phyloP scores from a whole-genome alignment of 2,329 filamentous ascomycete species.

The Calonectria henricotiae region DNA sequence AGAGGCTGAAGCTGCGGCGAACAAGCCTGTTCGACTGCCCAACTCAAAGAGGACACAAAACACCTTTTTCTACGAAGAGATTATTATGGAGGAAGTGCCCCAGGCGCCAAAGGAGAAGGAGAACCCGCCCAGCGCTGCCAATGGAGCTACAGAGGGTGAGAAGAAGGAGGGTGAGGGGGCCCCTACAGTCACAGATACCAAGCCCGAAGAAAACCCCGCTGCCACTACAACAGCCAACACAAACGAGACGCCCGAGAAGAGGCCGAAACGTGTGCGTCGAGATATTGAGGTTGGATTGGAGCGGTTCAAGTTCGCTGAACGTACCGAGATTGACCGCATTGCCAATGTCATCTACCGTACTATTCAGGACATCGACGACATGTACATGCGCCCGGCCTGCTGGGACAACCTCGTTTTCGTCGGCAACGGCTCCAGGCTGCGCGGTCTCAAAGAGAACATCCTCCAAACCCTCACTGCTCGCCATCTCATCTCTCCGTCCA shows the following conservation, averaged over 20 bases:
- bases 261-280: constrained; percentile 73
- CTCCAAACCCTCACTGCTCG: constrained; percentile 84
- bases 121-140: constrained; percentile 38
- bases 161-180: constrained; percentile 38
- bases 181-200: constrained; percentile 48
- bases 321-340: constrained; percentile 85
- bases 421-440: constrained; percentile 83
- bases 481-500: constrained; percentile 92
- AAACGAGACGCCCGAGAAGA: constrained; percentile 60
- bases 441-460: constrained; percentile 91
- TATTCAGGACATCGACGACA: constrained; percentile 86
- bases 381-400: constrained; percentile 86
- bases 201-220: constrained; percentile 44
- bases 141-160: constrained; percentile 44
- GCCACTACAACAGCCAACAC: constrained; percentile 26
- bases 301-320: constrained; percentile 79
- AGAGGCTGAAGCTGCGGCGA: constrained; percentile 68
- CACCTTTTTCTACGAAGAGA: constrained; percentile 82
- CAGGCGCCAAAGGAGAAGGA: constrained; percentile 58
- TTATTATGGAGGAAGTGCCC: constrained; percentile 70
- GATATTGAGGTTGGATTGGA: constrained; percentile 86
- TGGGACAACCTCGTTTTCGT: constrained; percentile 96
- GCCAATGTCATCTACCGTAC: constrained; percentile 88
- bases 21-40: constrained; percentile 75
- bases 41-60: constrained; percentile 82